Evolutionary conservation across 345 rosid species (phyloP), one percentile per base, ranked within the genome.

Genomic region (Nasturtium officinale): DNA sequence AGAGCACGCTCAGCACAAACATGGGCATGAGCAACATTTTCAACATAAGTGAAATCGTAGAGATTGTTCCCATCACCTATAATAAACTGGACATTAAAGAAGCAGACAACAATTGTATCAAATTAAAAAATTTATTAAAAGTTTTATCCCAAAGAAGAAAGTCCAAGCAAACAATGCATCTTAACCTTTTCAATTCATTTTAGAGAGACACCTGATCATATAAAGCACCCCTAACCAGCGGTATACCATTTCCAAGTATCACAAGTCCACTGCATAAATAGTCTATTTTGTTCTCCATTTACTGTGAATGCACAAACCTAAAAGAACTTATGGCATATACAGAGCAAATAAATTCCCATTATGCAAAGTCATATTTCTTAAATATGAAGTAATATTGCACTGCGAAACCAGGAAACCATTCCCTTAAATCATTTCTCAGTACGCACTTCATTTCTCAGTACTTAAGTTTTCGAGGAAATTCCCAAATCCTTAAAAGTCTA

Each of bases 11-110:
- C 98, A 79, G 97, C 97, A 78, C 98, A 89, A 61, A 89, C 71
- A 79, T 94, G 97, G 56, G 96, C 92, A 74, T 91, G 97, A 51
- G 89, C 97, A 81, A 89, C 97, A 78, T 94, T 94, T 80, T 88
- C 97, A 45, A 91, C 98, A 71, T 85, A 91, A 55, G 97, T 91
- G 77, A 91, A 89, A 78, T 91, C 98, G 45, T 85, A 87, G 47
- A 85, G 7, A 45, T 94, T 94, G 73, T 77, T 85, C 53, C 98
- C 98, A 62, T 94, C 90, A 61, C 98, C 98, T 60, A 94, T 87
- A 51, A 94, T 88, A 85, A 91, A 91, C 98, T 94, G 85, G 20
- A 62, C 9, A 76, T 21, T 1, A 68, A 23, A 75, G 17, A 75
- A 60, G 28, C 25, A 55, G 1, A 45, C 56, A 32, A 20, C 12